Evolutionary conservation across 495 filamentous ascomycete genomes (phyloP), one percentile per base, ranked within the genome.

Genomic region (Xylaria telfairii): DNA sequence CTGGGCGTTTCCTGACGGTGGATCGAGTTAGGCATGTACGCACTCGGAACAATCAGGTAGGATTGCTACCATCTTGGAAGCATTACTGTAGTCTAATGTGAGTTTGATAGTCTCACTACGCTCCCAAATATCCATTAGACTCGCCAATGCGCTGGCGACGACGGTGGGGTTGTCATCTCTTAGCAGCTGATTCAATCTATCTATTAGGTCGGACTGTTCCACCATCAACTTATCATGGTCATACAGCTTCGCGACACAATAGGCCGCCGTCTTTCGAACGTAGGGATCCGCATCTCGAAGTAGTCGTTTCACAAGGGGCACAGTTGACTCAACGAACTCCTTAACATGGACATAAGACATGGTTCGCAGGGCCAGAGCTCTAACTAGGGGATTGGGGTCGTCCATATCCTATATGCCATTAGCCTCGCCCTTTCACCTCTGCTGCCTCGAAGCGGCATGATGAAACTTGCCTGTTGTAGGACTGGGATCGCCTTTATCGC

Each of bases 101-200:
- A 99, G 89, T 73, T 97, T 98, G 81, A 99, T 99, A 68, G 91
- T 92, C 78, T 98, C 96, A 77, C 94, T 98, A 62, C 95, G 87
- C 78, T 98, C 96, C 96, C 96, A 99, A 65, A 99, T 99, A 81
- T 99, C 96, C 88, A 97, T 94, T 77, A 99, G 80, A 34, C 91
- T 88, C 1, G 96, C 96, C 74, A 99, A 82, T 10, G 96, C 95
- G 75, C 93, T 97, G 15, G 96, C 94, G 10, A 98, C 95, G 15
- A 99, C 96, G 0, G 96, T 99, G 4, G 96, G 94, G 77, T 98
- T 98, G 78, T 97, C 95, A 74, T 99, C 96, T 75, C 92, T 89
- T 66, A 99, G 83, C 84, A 99, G 92, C 24, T 84, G 80, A 79
- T 99, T 99, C 46, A 99, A 85, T 63, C 91, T 88, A 75, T 98